Evolutionary conservation across 306 rosid species (phyloP).

Genomic region (Acmispon strigosus): DNA sequence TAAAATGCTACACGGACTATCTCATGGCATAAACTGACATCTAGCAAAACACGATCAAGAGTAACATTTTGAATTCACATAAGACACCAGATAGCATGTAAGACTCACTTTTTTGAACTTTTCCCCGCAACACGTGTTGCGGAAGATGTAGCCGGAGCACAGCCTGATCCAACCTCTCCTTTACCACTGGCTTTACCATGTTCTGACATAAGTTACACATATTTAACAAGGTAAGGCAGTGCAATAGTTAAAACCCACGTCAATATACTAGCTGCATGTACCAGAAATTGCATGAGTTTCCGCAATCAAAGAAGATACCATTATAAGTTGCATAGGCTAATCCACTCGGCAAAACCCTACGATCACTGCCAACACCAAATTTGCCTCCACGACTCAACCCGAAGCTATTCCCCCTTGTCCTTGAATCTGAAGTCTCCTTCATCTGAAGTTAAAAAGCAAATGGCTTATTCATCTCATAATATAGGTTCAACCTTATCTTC

Average conservation of each 20-base stretch:
- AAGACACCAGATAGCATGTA: conserved; percentile 12
- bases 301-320: conserved; percentile 35
- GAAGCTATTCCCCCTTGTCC: conserved; percentile 25
- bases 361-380: conserved; percentile 16
- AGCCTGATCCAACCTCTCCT: conserved; percentile 36
- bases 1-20: not conserved
- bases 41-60: not conserved
- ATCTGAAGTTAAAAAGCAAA: conserved; percentile 23
- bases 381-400: conserved; percentile 37
- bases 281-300: conserved; percentile 9
- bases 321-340: conserved; percentile 27
- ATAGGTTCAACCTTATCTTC: not conserved
- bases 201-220: conserved; percentile 48
- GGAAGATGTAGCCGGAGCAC: conserved; percentile 27
- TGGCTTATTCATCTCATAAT: not conserved
- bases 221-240: conserved; percentile 30
- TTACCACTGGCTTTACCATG: conserved; percentile 29
- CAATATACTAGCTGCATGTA: conserved; percentile 16
- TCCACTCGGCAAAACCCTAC: conserved; percentile 26
- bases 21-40: not conserved
- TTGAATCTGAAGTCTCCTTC: conserved; percentile 49
- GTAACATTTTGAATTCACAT: conserved; percentile 9
- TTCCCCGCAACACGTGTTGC: conserved; percentile 19
- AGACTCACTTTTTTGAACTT: conserved; percentile 32
- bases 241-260: conserved; percentile 16